phyloP scores from a whole-genome alignment of 163 green algal species.

The Smithsoniella earleae region DNA sequence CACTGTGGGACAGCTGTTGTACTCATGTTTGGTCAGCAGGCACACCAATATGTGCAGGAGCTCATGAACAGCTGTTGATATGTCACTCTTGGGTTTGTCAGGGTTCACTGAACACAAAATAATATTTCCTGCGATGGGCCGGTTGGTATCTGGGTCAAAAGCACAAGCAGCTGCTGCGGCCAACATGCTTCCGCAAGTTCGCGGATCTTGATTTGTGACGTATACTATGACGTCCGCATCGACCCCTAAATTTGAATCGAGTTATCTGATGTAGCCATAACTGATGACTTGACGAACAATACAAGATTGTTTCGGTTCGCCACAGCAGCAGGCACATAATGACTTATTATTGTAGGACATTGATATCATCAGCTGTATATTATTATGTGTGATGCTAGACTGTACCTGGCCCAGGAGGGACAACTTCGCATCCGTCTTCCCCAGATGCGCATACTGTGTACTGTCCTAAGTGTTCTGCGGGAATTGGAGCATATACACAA shows the following conservation, averaged over 20 bases:
- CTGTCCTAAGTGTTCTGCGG: not conserved
- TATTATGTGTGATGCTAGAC: too few relatives aligned
- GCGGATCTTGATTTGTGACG: constrained; percentile 25
- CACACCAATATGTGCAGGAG: constrained; percentile 2
- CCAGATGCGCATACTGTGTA: not conserved
- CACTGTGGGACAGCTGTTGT: not conserved
- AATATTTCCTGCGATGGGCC: constrained; percentile 8
- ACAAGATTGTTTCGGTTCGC: too few relatives aligned
- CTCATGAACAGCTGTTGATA: constrained; percentile 25
- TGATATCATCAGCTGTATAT: not conserved
- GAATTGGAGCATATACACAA: not conserved
- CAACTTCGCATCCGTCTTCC: not conserved
- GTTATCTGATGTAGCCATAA: not conserved
- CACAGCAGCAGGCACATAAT: too few relatives aligned
- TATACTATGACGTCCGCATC: constrained; percentile 15
- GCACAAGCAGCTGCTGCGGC: constrained; percentile 2
- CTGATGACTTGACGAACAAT: too few relatives aligned
- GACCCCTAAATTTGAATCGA: not conserved
- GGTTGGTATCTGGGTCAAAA: constrained; percentile 16
- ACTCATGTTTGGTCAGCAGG: not conserved
- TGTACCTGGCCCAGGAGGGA: not conserved
- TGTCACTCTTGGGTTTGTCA: not conserved
- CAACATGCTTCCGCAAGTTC: not conserved
- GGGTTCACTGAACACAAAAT: not conserved
- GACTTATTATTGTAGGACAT: not conserved